Percentiles rank a stretch among this genome's conserved stretches.
phyloP scores from a whole-genome alignment of 75 land plant species.

The Picea sitchensis region DNA sequence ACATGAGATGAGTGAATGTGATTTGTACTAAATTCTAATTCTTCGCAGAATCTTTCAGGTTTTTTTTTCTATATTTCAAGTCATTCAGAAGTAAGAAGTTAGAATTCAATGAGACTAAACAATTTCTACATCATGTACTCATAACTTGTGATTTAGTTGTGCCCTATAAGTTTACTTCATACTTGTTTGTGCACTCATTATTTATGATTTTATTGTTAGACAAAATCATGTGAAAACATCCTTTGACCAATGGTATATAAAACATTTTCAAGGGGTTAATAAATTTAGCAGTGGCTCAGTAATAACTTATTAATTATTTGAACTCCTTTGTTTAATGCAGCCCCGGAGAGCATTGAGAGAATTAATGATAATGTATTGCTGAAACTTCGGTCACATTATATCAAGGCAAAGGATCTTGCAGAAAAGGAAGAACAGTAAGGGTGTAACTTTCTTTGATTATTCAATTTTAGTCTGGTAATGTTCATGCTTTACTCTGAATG shows the following conservation, averaged over 20 bases:
- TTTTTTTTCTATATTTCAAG: background rate
- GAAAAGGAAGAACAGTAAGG: constrained; percentile 3
- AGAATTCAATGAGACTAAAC: background rate
- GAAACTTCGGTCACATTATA: background rate
- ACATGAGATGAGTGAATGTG: background rate
- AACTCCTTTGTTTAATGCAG: constrained; percentile 1
- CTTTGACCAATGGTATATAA: background rate
- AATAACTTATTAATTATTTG: background rate
- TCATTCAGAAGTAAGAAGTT: background rate
- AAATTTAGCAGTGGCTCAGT: background rate
- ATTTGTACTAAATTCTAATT: background rate
- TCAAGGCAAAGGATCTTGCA: constrained; percentile 3
- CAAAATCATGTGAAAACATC: background rate
- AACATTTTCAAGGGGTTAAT: background rate
- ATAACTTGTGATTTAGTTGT: background rate
- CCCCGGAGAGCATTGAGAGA: background rate
- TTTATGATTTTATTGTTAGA: background rate
- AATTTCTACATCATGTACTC: background rate
- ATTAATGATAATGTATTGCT: background rate
- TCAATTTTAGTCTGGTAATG: background rate
- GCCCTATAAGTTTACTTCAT: background rate
- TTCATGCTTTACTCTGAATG: background rate
- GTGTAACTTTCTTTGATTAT: background rate
- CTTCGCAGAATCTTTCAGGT: background rate
- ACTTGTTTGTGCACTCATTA: background rate